These are phyloP conservation scores for Pichia sp. DNA, from an alignment of 1,139 yeast genomes.

Conservation along the genomic window DNA sequence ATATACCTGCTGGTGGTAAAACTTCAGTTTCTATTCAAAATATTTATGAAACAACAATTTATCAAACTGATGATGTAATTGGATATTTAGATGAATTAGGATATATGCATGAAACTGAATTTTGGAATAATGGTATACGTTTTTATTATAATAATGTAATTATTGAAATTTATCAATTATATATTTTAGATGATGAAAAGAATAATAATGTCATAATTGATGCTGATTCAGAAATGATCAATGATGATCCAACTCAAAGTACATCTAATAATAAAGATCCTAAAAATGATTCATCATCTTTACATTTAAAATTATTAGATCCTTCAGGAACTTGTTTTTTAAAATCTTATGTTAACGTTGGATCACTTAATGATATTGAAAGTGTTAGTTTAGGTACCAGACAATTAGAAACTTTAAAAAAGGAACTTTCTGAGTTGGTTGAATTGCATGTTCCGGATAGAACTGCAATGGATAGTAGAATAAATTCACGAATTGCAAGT, in stretches of 20 bases:
- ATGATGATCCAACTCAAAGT: background rate
- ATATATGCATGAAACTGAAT: conserved; percentile 59
- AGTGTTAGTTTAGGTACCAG: conserved; percentile 59
- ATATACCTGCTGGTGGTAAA: conserved; percentile 84
- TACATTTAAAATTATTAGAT: conserved; percentile 41
- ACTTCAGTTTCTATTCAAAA: conserved; percentile 62
- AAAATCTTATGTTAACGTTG: conserved; percentile 63
- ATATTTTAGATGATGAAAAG: conserved; percentile 22
- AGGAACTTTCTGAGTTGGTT: conserved; percentile 59
- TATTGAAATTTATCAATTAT: conserved; percentile 53
- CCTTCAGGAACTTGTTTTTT: conserved; percentile 53
- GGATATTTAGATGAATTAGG: conserved; percentile 58
- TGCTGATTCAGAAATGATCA: conserved; percentile 18
- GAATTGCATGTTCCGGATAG: conserved; percentile 71
- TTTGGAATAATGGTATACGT: conserved; percentile 58
- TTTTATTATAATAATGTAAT: conserved; percentile 60
- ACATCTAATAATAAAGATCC: background rate
- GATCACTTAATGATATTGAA: conserved; percentile 70
- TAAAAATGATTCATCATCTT: background rate
- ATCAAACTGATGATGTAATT: conserved; percentile 29
- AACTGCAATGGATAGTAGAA: conserved; percentile 71
- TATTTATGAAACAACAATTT: conserved; percentile 58
- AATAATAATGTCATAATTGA: background rate
- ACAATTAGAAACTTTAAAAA: conserved; percentile 55
- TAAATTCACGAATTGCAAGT: conserved; percentile 30